phyloP scores from a whole-genome alignment of 2,329 filamentous ascomycete species.

The Aspergillus clavatus region DNA sequence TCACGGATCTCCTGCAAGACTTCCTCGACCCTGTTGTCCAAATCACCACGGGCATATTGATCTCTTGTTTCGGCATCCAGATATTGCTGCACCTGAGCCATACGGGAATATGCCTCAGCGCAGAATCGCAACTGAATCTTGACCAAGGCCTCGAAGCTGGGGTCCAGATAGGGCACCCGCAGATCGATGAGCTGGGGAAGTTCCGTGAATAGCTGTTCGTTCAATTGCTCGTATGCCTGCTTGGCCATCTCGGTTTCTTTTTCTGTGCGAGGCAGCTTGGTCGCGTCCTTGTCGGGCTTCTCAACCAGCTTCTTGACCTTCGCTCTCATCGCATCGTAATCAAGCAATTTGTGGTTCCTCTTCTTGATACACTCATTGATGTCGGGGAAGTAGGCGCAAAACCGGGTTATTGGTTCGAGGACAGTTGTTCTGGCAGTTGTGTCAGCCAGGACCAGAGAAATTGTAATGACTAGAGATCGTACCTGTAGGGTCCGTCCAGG shows the following conservation, averaged over 20 bases:
- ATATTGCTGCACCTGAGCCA: conserved; percentile 99
- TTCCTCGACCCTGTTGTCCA: conserved; percentile 89
- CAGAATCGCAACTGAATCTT: conserved; percentile 98
- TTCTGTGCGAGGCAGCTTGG: conserved; percentile 90
- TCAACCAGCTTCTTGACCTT: conserved; percentile 96
- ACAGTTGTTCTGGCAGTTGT: conserved; percentile 66
- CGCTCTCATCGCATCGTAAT: conserved; percentile 92
- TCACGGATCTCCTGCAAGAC: conserved; percentile 96
- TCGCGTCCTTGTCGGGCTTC: conserved; percentile 97
- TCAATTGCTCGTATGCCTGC: conserved; percentile 89
- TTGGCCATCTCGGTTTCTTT: conserved; percentile 95
- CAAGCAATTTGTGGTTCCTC: conserved; percentile 94
- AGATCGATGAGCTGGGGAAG: conserved; percentile 94
- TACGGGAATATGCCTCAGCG: conserved; percentile 91
- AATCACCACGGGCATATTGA: conserved; percentile 87
- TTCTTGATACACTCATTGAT: conserved; percentile 99
- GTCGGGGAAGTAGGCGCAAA: conserved; percentile 97
- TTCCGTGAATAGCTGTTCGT: conserved; percentile 90
- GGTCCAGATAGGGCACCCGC: conserved; percentile 93
- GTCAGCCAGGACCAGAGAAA: not conserved
- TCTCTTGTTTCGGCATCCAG: conserved; percentile 92
- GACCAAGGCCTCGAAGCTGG: conserved; percentile 93
- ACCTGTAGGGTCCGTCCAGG: conserved; percentile 89
- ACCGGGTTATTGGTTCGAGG: conserved; percentile 88
- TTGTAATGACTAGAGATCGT: conserved; percentile 18